Conservation (phyloP, 1,284 basidiomycete genomes). For the Somion occarium region DNA sequence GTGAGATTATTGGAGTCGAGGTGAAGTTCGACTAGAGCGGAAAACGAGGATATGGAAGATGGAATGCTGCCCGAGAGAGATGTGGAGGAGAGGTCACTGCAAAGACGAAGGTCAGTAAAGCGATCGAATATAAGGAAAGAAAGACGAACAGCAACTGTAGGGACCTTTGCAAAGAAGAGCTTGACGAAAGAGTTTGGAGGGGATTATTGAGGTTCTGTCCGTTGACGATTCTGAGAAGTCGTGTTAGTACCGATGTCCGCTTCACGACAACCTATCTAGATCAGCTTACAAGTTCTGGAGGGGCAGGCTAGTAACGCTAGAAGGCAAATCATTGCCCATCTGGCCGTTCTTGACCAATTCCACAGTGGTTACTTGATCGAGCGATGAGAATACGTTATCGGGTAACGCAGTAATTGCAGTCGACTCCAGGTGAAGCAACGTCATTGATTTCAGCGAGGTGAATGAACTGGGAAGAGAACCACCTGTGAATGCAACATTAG, state of each 20-base stretch:
- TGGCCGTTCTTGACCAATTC: slow-evolving; percentile 40
- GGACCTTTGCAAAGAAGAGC: slow-evolving; percentile 30
- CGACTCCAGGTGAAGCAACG: slow-evolving; percentile 39
- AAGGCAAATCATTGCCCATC: slow-evolving; percentile 39
- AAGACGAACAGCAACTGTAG: slow-evolving; percentile 32
- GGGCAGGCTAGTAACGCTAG: slow-evolving; percentile 29
- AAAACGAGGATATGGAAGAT: slow-evolving; percentile 23
- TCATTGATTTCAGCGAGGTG: slow-evolving; percentile 33
- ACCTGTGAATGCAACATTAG: slow-evolving; percentile 21
- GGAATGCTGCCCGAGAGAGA: slow-evolving; percentile 26
- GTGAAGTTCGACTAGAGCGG: slow-evolving; percentile 26
- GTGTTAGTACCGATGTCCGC: not conserved
- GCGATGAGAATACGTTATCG: slow-evolving; percentile 30
- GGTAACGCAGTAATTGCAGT: slow-evolving; percentile 39
- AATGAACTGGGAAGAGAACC: slow-evolving; percentile 37
- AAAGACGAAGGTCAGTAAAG: slow-evolving; percentile 1
- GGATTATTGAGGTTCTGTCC: slow-evolving; percentile 28
- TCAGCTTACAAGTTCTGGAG: slow-evolving; percentile 39
- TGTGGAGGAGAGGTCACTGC: slow-evolving; percentile 27
- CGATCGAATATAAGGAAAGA: not conserved
- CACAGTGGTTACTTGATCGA: slow-evolving; percentile 35
- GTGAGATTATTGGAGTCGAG: slow-evolving; percentile 27
- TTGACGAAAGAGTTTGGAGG: slow-evolving; percentile 29
- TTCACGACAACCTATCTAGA: not conserved
- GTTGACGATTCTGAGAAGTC: slow-evolving; percentile 29